Percentiles rank a stretch among this genome's conserved stretches.
Evolutionary conservation across 371 early-diverging fungal species (phyloP).

Genomic region (Mucor lusitanicus): DNA sequence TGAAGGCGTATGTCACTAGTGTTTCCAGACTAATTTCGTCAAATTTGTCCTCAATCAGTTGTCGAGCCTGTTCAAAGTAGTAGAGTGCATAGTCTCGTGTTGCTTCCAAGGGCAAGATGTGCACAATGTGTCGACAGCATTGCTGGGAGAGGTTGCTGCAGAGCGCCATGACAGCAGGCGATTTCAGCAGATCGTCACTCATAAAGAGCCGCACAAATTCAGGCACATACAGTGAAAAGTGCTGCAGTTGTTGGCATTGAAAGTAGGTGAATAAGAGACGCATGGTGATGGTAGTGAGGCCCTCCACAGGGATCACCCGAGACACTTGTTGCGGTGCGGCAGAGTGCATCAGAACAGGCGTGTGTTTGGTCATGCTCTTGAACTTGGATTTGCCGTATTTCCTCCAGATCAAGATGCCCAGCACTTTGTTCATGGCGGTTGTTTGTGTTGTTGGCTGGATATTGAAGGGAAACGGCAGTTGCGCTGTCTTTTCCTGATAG

Average conservation of each 20-base stretch:
- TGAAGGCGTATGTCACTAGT: conserved; percentile 19
- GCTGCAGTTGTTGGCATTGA: conserved; percentile 29
- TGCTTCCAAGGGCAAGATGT: conserved; percentile 15
- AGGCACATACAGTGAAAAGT: conserved; percentile 23
- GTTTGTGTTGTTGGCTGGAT: background rate
- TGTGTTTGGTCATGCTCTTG: conserved; percentile 21
- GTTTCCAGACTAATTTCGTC: conserved; percentile 38
- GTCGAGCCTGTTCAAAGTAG: conserved; percentile 36
- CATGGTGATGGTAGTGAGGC: conserved; percentile 9
- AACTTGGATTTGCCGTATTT: conserved; percentile 35
- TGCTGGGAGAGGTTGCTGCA: conserved; percentile 29
- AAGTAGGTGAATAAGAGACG: conserved; percentile 28
- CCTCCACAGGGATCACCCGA: background rate
- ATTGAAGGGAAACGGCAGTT: conserved; percentile 6
- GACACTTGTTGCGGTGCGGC: background rate
- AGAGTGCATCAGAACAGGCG: conserved; percentile 1
- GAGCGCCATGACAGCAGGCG: conserved; percentile 35
- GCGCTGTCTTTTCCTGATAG: conserved; percentile 20
- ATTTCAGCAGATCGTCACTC: background rate
- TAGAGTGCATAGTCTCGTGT: conserved; percentile 22
- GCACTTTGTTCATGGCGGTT: conserved; percentile 4
- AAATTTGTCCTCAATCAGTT: conserved; percentile 32
- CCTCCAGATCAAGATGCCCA: conserved; percentile 30
- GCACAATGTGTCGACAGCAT: conserved; percentile 28
- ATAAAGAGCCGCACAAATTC: conserved; percentile 26